Evolutionary conservation across 1,139 yeast genomes (phyloP).

Genomic region (Debaryomyces fabryi): DNA sequence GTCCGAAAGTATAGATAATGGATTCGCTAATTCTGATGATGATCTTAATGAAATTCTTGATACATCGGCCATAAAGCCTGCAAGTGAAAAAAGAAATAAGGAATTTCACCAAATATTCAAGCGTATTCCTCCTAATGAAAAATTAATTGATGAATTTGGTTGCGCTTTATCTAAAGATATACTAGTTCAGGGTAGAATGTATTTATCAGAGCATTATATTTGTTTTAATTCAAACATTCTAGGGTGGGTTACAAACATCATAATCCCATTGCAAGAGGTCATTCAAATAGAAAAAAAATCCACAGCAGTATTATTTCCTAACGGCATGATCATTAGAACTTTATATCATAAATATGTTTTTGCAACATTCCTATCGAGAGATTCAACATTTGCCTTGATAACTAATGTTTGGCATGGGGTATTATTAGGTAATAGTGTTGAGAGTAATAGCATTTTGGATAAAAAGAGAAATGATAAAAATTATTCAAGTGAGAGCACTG

Average conservation of each 20-base stretch:
- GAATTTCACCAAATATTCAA: slow-evolving; percentile 68
- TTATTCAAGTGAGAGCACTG: slow-evolving; percentile 13
- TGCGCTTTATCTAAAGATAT: slow-evolving; percentile 77
- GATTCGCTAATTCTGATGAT: slow-evolving; percentile 12
- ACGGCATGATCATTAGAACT: slow-evolving; percentile 71
- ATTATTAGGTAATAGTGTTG: slow-evolving; percentile 25
- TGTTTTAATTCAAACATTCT: slow-evolving; percentile 74
- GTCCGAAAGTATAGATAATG: slow-evolving; percentile 3
- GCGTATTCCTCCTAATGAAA: slow-evolving; percentile 54
- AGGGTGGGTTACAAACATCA: slow-evolving; percentile 70
- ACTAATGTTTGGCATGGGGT: slow-evolving; percentile 63
- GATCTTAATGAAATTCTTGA: slow-evolving; percentile 23
- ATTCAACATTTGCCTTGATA: slow-evolving; percentile 61
- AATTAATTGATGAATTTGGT: slow-evolving; percentile 62
- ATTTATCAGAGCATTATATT: slow-evolving; percentile 58
- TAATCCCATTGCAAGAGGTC: slow-evolving; percentile 70
- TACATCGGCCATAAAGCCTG: slow-evolving; percentile 28
- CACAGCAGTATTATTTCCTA: slow-evolving; percentile 75
- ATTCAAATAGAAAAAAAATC: slow-evolving; percentile 71
- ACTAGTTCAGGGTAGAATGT: slow-evolving; percentile 71
- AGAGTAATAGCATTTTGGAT: slow-evolving; percentile 19
- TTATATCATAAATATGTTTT: slow-evolving; percentile 70
- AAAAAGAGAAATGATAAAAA: slow-evolving; percentile 13
- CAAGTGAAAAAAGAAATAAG: slow-evolving; percentile 51
- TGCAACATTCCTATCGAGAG: slow-evolving; percentile 74